phyloP scores from a whole-genome alignment of 495 filamentous ascomycete species.

The Aspergillus carlsbadensis region DNA sequence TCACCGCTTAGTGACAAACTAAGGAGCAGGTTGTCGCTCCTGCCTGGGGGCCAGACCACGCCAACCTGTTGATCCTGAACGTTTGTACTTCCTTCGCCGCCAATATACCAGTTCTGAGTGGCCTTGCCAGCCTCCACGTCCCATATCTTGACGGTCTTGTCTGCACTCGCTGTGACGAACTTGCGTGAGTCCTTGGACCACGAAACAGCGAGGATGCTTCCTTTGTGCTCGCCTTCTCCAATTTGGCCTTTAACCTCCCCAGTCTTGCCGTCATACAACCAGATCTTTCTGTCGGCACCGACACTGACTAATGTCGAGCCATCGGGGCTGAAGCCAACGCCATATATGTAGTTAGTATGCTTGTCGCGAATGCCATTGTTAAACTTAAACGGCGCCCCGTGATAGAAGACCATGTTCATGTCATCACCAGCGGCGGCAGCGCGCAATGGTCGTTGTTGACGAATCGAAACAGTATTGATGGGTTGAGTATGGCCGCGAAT shows the following conservation, averaged over 20 bases:
- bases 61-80: conserved; percentile 89
- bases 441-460: conserved; percentile 82
- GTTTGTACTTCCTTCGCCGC: conserved; percentile 72
- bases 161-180: conserved; percentile 89
- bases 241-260: conserved; percentile 77
- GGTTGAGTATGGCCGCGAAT: conserved; percentile 85
- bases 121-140: conserved; percentile 78
- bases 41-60: conserved; percentile 84
- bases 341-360: conserved; percentile 87
- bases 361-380: conserved; percentile 69
- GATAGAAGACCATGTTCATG: conserved; percentile 82
- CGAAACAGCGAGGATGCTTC: conserved; percentile 87
- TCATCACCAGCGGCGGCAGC: conserved; percentile 92
- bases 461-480: conserved; percentile 88
- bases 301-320: conserved; percentile 82
- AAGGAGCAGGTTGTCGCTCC: conserved; percentile 83
- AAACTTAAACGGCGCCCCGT: conserved; percentile 95
- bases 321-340: conserved; percentile 87
- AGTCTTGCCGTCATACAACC: conserved; percentile 92
- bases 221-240: conserved; percentile 81
- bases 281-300: conserved; percentile 83
- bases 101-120: conserved; percentile 80
- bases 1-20: conserved; percentile 85
- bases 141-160: conserved; percentile 73
- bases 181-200: conserved; percentile 88